phyloP scores from a whole-genome alignment of 164 flowering plant genomes.

The Umbellularia californica region DNA sequence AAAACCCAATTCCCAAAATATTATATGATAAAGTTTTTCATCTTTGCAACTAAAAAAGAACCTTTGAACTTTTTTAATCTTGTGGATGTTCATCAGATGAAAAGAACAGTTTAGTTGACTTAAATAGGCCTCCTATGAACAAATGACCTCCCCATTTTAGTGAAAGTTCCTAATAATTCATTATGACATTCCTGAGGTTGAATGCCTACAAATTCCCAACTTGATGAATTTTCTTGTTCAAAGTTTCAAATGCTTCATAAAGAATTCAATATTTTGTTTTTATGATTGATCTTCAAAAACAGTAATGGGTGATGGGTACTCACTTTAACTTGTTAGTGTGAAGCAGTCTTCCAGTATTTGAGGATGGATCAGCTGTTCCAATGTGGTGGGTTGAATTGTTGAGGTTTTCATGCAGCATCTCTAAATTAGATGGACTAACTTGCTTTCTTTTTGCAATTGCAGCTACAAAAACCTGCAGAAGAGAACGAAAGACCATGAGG shows the following conservation, averaged over 20 bases:
- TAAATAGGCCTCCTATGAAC: neutral
- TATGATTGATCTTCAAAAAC: neutral
- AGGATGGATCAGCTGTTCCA: slow-evolving; percentile 4
- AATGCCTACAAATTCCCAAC: no score
- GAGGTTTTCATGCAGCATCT: slow-evolving; percentile 49
- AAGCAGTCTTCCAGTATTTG: slow-evolving; percentile 5
- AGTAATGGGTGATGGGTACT: neutral
- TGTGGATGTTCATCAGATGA: neutral
- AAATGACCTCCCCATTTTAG: neutral
- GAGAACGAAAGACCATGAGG: neutral
- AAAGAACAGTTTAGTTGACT: neutral
- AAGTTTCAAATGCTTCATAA: no score
- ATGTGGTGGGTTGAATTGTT: slow-evolving; percentile 1
- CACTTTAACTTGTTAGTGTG: slow-evolving; percentile 29
- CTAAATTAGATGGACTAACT: slow-evolving; percentile 41
- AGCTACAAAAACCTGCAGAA: slow-evolving; percentile 74
- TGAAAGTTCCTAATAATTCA: neutral
- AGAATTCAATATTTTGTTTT: no score
- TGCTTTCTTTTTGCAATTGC: slow-evolving; percentile 69
- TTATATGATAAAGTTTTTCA: neutral
- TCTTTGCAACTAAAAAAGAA: neutral
- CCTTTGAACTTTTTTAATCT: neutral
- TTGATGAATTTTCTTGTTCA: no score
- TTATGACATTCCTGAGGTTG: neutral
- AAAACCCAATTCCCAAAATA: neutral